Base-by-base conservation (phyloP, 2,329 filamentous ascomycete species). In the Botrytis tulipae region DNA sequence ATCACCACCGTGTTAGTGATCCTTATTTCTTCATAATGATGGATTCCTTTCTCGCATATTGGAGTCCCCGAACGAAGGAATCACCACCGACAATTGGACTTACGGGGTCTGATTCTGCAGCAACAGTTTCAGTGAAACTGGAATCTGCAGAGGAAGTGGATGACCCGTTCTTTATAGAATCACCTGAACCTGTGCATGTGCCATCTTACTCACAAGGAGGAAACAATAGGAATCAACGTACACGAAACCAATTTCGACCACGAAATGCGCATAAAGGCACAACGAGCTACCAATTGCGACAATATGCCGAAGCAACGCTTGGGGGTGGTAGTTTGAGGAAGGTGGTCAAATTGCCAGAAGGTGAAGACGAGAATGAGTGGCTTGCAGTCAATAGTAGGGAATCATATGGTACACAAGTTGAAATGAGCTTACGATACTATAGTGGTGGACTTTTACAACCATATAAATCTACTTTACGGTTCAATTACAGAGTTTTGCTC, bases 401-500 rank as follows among this genome's bases (percentile, higher is more conserved):
- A 40, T 7, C 25, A 18, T 20, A 57, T 61, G 40, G 10, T 46
- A 48, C 32, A 46, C 46, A 22, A n/a, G 42, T 29, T 42, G 18
- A n/a, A 40, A 60, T 48, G 74, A 68, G 40, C 82, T 84, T 70
- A 84, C 75, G 25, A 32, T 29, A 62, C 29, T n/a, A 69, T 78
- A 97, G 95, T 99, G 86, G 96, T 99, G 85, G 96, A 99, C 84
- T 99, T 99, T 84, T 99, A 99, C 89, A 99, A 99, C 86, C 96
- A 99, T 84, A 97, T 99, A 86, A 99, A 99, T 84, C 89, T 99
- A 51, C 91, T 99, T 74, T 99, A 99, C 83, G 97, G 97, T 74
- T 96, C 96, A 77, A 99, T 99, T 82, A 99, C 96, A 74, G 96
- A 99, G 82, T 99, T 99, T 84, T 99, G 96, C 87, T 98, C 96